A percentile compares a stretch with the other conserved stretches of the same genome.
phyloP scores from a whole-genome alignment of 2,329 filamentous ascomycete genomes.

The Sporothrix pseudoabietina region DNA sequence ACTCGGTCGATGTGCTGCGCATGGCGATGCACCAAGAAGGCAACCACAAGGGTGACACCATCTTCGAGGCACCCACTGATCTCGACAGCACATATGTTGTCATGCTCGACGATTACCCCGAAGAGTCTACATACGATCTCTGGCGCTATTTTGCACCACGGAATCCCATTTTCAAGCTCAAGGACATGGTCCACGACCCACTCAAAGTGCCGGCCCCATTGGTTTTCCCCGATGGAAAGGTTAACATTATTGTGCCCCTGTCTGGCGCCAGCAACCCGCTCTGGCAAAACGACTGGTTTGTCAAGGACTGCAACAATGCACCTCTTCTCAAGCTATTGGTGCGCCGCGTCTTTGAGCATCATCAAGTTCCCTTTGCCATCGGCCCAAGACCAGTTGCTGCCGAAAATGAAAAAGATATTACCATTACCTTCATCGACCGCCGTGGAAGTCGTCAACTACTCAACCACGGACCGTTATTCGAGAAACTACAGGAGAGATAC shows the following conservation, averaged over 20 bases:
- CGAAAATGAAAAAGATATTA: slow-evolving; percentile 30
- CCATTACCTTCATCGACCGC: slow-evolving; percentile 45
- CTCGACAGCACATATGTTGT: slow-evolving; percentile 34
- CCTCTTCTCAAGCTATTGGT: slow-evolving; percentile 41
- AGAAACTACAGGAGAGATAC: slow-evolving; percentile 23
- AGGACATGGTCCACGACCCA: slow-evolving; percentile 34
- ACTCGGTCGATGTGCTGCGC: slow-evolving; percentile 34
- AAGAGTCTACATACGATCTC: slow-evolving; percentile 44
- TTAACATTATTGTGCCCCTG: slow-evolving; percentile 46
- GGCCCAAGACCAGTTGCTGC: not conserved
- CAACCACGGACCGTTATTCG: slow-evolving; percentile 39
- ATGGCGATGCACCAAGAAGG: slow-evolving; percentile 1
- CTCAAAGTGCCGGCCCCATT: not conserved
- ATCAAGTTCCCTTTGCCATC: slow-evolving; percentile 27
- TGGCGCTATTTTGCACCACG: slow-evolving; percentile 44
- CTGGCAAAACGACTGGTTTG: slow-evolving; percentile 47
- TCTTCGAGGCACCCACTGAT: slow-evolving; percentile 27
- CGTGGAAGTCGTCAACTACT: slow-evolving; percentile 40
- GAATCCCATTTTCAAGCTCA: slow-evolving; percentile 39
- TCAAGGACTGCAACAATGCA: slow-evolving; percentile 40
- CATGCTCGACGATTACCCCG: slow-evolving; percentile 42
- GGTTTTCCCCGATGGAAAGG: not conserved
- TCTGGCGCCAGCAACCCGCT: slow-evolving; percentile 47
- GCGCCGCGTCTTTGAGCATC: slow-evolving; percentile 40
- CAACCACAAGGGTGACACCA: not conserved